Conservation (phyloP, 2,329 filamentous ascomycete species). For the Diplodia scrobiculata region DNA sequence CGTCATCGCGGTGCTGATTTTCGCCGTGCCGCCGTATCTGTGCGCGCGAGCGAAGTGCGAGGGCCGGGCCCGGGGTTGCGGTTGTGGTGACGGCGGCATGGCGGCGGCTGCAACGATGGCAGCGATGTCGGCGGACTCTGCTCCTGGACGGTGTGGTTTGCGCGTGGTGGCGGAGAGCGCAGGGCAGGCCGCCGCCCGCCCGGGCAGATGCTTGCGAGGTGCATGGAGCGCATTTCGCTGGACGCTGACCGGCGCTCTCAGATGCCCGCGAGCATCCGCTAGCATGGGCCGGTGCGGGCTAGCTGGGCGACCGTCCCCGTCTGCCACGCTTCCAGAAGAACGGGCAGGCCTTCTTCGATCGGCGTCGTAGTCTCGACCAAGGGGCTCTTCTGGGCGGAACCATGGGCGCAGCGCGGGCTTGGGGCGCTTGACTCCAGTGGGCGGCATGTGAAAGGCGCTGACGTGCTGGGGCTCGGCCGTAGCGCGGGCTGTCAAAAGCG, state of each 20-base stretch:
- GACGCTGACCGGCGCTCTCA: conserved; percentile 11
- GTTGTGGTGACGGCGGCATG: no score
- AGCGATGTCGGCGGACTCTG: conserved; percentile 5
- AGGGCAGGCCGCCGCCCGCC: conserved; percentile 6
- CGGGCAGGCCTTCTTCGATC: conserved; percentile 10
- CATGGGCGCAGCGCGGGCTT: conserved; percentile 5
- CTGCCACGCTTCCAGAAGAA: conserved; percentile 19
- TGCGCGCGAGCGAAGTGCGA: not conserved
- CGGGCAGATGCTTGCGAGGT: not conserved
- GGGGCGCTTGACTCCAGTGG: conserved; percentile 13
- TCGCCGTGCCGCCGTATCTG: not conserved
- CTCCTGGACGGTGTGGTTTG: not conserved
- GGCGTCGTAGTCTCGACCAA: conserved; percentile 7
- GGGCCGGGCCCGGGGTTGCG: no score
- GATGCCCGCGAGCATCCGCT: conserved; percentile 22
- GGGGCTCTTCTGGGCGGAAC: conserved; percentile 24
- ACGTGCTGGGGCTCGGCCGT: conserved; percentile 16
- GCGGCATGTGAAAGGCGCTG: conserved; percentile 23
- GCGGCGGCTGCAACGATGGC: conserved; percentile 4
- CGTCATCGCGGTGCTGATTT: conserved; percentile 13
- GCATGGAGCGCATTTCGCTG: not conserved
- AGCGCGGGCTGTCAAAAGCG: conserved; percentile 14
- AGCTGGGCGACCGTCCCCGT: not conserved
- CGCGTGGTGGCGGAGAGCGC: conserved; percentile 1
- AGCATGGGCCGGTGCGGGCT: not conserved